Conservation (phyloP, 2,329 filamentous ascomycete species). For the Sclerotinia spermophila region DNA sequence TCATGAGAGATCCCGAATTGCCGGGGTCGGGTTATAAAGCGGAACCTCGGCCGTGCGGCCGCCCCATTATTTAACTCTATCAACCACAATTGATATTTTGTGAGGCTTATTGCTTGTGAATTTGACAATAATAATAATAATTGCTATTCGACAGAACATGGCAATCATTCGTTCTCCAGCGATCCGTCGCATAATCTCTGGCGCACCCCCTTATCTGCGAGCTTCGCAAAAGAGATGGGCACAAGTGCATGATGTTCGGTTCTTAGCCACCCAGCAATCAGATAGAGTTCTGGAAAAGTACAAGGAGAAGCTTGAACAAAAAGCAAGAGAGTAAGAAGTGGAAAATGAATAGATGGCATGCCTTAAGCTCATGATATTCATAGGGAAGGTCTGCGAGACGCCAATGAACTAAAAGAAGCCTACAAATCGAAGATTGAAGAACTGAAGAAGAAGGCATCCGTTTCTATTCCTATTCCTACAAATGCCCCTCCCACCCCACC, state of each 20-base stretch:
- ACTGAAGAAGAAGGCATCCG: conserved; percentile 64
- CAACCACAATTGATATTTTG: background rate
- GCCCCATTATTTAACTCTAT: background rate
- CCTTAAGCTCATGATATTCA: background rate
- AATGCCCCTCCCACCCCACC: conserved; percentile 36
- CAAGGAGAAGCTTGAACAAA: conserved; percentile 75
- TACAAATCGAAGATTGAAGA: conserved; percentile 81
- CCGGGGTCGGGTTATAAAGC: background rate
- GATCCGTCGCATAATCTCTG: conserved; percentile 43
- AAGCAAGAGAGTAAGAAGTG: conserved; percentile 61
- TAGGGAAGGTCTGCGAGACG: conserved; percentile 61
- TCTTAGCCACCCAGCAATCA: conserved; percentile 73
- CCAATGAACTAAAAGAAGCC: conserved; percentile 73
- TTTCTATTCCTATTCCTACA: conserved; percentile 40
- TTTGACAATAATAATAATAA: background rate
- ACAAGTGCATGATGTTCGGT: conserved; percentile 87
- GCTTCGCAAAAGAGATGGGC: conserved; percentile 75
- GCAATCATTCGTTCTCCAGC: conserved; percentile 46
- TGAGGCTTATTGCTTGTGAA: background rate
- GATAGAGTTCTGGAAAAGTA: conserved; percentile 78
- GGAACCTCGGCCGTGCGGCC: background rate
- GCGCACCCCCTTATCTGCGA: conserved; percentile 34
- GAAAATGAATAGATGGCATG: background rate
- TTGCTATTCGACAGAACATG: conserved; percentile 40
- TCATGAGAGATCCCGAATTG: background rate